Conservation (phyloP, 208 protist species). For the Crithidia sp. region DNA sequence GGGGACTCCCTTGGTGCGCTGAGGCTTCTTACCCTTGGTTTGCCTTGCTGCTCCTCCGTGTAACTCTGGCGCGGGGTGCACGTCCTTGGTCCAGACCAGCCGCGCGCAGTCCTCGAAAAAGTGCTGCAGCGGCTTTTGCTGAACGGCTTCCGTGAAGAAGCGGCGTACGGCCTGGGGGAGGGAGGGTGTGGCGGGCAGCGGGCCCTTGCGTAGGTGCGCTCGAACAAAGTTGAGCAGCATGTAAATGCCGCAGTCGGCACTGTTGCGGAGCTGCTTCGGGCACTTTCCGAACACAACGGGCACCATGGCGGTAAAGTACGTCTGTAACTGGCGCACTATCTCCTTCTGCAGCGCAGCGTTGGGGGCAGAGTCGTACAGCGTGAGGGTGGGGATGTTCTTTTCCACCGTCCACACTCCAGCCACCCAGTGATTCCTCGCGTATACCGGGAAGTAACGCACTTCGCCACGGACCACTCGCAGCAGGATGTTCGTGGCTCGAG, state of each 20-base stretch:
- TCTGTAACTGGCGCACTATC: neutral
- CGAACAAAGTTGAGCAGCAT: neutral
- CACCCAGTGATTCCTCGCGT: neutral
- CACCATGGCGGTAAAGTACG: neutral
- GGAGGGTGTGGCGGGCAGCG: neutral
- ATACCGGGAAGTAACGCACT: neutral
- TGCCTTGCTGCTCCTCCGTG: neutral
- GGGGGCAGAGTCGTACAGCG: neutral
- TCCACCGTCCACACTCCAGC: neutral
- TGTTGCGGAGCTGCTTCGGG: neutral
- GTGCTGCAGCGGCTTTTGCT: neutral
- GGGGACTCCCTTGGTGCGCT: neutral
- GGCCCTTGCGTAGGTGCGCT: neutral
- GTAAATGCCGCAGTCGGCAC: neutral
- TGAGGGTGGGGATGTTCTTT: neutral
- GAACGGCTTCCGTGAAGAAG: neutral
- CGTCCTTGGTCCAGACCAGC: neutral
- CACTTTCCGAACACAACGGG: neutral
- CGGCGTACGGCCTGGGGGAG: neutral
- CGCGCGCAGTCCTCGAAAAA: neutral
- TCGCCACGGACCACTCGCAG: neutral
- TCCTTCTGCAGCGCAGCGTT: neutral
- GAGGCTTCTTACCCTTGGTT: neutral
- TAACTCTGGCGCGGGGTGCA: neutral
- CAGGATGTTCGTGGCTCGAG: neutral